Conservation (phyloP, 1,284 basidiomycete species). For the Coniferiporia sulphurascens region DNA sequence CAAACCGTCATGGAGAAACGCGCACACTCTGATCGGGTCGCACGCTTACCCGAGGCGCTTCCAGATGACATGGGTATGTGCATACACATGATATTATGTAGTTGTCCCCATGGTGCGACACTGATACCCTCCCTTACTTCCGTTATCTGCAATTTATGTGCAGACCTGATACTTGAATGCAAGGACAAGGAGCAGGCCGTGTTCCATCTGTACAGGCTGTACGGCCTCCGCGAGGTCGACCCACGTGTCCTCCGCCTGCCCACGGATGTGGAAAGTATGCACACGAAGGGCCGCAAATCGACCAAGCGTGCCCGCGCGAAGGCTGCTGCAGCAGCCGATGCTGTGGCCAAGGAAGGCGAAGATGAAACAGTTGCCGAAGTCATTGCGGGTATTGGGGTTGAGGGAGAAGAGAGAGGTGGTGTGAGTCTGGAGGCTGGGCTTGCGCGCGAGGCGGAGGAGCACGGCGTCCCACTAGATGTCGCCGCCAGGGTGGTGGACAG, state of each 20-base stretch:
- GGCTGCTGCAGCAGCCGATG: neutral
- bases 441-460: slow-evolving; percentile 14
- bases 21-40: slow-evolving; percentile 81
- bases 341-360: neutral
- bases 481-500: neutral
- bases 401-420: neutral
- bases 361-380: too few relatives aligned
- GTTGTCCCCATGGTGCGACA: neutral
- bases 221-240: slow-evolving; percentile 41
- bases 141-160: slow-evolving; percentile 19
- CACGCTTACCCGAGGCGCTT: slow-evolving; percentile 57
- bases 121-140: too few relatives aligned
- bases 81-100: neutral
- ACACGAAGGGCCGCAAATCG: slow-evolving; percentile 51
- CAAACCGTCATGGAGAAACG: slow-evolving; percentile 75
- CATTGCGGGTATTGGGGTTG: too few relatives aligned
- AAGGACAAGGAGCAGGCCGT: slow-evolving; percentile 95
- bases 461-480: neutral
- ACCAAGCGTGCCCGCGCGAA: slow-evolving; percentile 23
- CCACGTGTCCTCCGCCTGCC: slow-evolving; percentile 45
- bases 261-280: slow-evolving; percentile 40
- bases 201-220: slow-evolving; percentile 78
- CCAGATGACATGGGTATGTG: slow-evolving; percentile 60
- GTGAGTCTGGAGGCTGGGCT: neutral
- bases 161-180: slow-evolving; percentile 91